Percentiles rank a stretch among this genome's conserved stretches.
Conservation (phyloP, 257 asterid species). For the Datura wrightii region DNA sequence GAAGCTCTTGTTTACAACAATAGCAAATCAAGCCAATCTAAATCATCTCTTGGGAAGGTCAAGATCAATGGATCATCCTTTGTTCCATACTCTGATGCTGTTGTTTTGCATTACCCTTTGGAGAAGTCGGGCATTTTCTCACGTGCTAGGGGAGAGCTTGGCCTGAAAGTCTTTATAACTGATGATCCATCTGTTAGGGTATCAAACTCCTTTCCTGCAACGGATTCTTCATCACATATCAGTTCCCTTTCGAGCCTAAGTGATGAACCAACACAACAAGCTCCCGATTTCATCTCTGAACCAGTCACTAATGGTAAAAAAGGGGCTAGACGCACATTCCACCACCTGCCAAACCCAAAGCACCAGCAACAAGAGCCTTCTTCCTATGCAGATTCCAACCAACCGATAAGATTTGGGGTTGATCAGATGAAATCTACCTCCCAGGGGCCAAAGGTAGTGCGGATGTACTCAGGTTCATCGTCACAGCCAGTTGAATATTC, state of each 20-base stretch:
- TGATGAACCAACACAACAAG: constrained; percentile 41
- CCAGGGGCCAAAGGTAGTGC: constrained; percentile 50
- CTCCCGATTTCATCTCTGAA: constrained; percentile 37
- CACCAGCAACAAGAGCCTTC: constrained; percentile 45
- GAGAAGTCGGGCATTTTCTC: constrained; percentile 73
- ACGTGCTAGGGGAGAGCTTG: constrained; percentile 78
- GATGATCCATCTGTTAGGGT: constrained; percentile 65
- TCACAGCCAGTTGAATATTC: constrained; percentile 65
- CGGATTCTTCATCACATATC: constrained; percentile 49
- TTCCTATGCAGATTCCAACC: constrained; percentile 41
- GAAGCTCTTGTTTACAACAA: constrained; percentile 75
- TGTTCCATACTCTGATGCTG: constrained; percentile 74
- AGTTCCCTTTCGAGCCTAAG: constrained; percentile 45
- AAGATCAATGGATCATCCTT: constrained; percentile 65
- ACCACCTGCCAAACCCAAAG: constrained; percentile 56
- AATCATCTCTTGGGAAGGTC: constrained; percentile 79
- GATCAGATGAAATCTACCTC: constrained; percentile 64
- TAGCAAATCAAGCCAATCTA: constrained; percentile 49
- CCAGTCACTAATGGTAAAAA: constrained; percentile 43
- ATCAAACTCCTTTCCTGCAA: constrained; percentile 51
- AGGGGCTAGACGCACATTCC: constrained; percentile 53
- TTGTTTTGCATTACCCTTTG: constrained; percentile 73
- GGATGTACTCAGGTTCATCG: constrained; percentile 53
- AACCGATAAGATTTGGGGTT: constrained; percentile 45
- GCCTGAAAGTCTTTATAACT: constrained; percentile 70